These are phyloP conservation scores for Cryptococcus wingfieldii DNA, from an alignment of 1,284 basidiomycete genomes.

Conservation along the genomic window DNA sequence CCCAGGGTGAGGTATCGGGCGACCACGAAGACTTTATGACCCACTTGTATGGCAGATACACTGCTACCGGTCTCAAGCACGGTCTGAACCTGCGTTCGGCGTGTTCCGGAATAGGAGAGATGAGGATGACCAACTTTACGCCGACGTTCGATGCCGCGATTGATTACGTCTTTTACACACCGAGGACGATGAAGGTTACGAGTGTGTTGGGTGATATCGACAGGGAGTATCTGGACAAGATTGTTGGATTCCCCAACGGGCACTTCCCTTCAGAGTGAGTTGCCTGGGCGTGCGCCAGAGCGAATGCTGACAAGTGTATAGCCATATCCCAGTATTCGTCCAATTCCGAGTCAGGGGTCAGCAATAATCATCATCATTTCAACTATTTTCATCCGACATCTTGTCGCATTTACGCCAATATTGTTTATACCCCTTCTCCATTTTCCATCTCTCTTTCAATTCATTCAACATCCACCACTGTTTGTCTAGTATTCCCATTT, in stretches of 20 bases:
- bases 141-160: slow-evolving; percentile 78
- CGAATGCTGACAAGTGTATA: slow-evolving; percentile 7
- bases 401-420: too few species aligned
- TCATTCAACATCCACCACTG: too few species aligned
- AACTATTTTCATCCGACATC: too few species aligned
- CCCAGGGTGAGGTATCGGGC: slow-evolving; percentile 64
- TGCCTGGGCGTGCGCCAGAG: slow-evolving; percentile 53
- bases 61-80: slow-evolving; percentile 81
- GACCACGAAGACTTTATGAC: slow-evolving; percentile 91
- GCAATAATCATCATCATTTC: background rate
- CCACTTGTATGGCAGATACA: slow-evolving; percentile 88
- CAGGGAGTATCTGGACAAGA: slow-evolving; percentile 75
- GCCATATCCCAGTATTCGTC: slow-evolving; percentile 50
- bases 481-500: too few species aligned
- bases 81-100: slow-evolving; percentile 76
- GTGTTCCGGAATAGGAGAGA: slow-evolving; percentile 65
- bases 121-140: slow-evolving; percentile 85
- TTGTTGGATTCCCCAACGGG: slow-evolving; percentile 93
- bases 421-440: too few species aligned
- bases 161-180: slow-evolving; percentile 93
- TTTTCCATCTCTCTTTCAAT: too few species aligned
- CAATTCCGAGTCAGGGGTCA: slow-evolving; percentile 48
- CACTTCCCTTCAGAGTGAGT: slow-evolving; percentile 94
- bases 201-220: slow-evolving; percentile 87
- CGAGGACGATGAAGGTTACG: slow-evolving; percentile 72